These are phyloP conservation scores for Lentinula raphanica DNA, from an alignment of 768 basidiomycete genomes.

Conservation along the genomic window DNA sequence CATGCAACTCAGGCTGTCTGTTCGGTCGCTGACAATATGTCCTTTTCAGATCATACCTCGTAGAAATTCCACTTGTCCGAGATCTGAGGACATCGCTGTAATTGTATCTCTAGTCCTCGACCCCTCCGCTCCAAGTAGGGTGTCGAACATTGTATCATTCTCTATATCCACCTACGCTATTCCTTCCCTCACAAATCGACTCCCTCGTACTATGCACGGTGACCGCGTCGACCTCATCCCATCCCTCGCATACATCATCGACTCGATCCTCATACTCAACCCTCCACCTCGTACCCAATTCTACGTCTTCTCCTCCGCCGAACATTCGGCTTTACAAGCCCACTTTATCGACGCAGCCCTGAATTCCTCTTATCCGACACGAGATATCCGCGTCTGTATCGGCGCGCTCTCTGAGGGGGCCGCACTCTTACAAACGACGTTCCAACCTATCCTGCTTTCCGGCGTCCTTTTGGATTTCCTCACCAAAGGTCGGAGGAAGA, in stretches of 20 bases:
- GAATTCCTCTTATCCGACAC: constrained; percentile 19
- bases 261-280: constrained; percentile 24
- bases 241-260: constrained; percentile 30
- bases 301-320: constrained; percentile 40
- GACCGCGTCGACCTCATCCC: constrained; percentile 27
- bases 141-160: constrained; percentile 28
- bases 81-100: constrained; percentile 38
- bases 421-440: constrained; percentile 41
- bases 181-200: constrained; percentile 10
- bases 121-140: constrained; percentile 25
- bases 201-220: constrained; percentile 20
- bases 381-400: constrained; percentile 41
- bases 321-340: constrained; percentile 33
- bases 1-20: background rate
- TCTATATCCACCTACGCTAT: constrained; percentile 28
- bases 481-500: constrained; percentile 27
- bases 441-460: constrained; percentile 42
- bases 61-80: constrained; percentile 41
- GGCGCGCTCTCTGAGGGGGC: constrained; percentile 46
- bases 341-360: constrained; percentile 40
- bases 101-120: constrained; percentile 40
- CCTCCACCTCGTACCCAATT: constrained; percentile 33
- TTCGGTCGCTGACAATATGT: constrained; percentile 3
- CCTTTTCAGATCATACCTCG: constrained; percentile 31
- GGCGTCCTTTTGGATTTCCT: constrained; percentile 40